A percentile compares a stretch with the other conserved stretches of the same genome.
phyloP scores from a whole-genome alignment of 1,284 basidiomycete species.

The Malassezia restricta region DNA sequence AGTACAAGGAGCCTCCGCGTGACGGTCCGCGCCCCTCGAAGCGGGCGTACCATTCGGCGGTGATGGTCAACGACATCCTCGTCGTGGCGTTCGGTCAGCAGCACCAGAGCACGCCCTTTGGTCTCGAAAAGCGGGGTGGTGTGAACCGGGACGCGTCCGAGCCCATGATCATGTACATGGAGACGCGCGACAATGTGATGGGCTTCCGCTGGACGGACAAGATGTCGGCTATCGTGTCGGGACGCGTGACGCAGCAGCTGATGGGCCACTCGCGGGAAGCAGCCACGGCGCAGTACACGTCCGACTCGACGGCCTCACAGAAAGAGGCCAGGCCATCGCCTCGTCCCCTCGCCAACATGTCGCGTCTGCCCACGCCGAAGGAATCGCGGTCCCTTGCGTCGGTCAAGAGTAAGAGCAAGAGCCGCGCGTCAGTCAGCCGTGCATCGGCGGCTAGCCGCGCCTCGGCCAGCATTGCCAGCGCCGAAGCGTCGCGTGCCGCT shows the following conservation, averaged over 20 bases:
- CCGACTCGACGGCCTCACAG: not conserved
- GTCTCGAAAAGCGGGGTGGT: slow-evolving; percentile 12
- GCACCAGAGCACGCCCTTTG: slow-evolving; percentile 6
- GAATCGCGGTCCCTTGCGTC: not conserved
- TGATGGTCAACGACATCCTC: slow-evolving; percentile 31
- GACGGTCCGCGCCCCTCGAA: slow-evolving; percentile 12
- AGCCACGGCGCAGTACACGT: not conserved
- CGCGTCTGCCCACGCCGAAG: slow-evolving; percentile 2
- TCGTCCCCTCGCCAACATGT: not conserved
- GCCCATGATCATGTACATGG: slow-evolving; percentile 13
- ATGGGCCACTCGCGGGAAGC: not conserved
- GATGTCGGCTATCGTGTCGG: slow-evolving; percentile 24
- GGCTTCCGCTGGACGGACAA: slow-evolving; percentile 31
- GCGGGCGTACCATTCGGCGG: slow-evolving; percentile 43
- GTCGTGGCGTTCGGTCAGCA: slow-evolving; percentile 40
- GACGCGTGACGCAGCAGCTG: slow-evolving; percentile 9
- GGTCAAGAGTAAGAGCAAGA: not conserved
- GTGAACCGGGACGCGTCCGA: slow-evolving; percentile 4
- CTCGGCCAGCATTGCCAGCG: not conserved
- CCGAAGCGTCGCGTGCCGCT: not conserved
- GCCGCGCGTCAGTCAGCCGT: not conserved
- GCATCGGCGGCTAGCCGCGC: slow-evolving; percentile 1
- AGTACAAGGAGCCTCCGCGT: slow-evolving; percentile 14
- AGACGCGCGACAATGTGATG: slow-evolving; percentile 19
- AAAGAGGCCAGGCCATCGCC: not conserved